These are phyloP conservation scores for Nemania bipapillata DNA, from an alignment of 2,329 filamentous ascomycete species.

Conservation along the genomic window DNA sequence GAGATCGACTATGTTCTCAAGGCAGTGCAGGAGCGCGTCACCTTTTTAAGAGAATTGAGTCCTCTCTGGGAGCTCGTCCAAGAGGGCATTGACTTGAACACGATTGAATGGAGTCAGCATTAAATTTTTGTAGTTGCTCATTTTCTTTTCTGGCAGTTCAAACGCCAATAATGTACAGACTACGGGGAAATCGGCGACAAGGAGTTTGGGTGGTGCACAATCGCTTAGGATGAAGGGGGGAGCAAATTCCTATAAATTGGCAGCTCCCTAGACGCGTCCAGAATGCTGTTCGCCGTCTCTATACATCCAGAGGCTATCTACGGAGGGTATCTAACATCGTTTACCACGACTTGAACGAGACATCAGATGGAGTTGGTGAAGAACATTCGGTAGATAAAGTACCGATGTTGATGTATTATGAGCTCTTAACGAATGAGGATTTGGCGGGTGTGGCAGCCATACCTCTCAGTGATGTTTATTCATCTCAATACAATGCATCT, in stretches of 20 bases:
- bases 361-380: slow-evolving; percentile 5
- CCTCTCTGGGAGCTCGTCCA: slow-evolving; percentile 98
- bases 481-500: slow-evolving; percentile 12
- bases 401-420: slow-evolving; percentile 23
- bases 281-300: slow-evolving; percentile 8
- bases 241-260: neutral
- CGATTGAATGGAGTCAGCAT: slow-evolving; percentile 98
- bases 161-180: slow-evolving; percentile 28
- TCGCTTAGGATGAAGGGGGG: slow-evolving; percentile 7
- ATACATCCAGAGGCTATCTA: slow-evolving; percentile 2
- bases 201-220: slow-evolving; percentile 29
- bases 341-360: slow-evolving; percentile 8
- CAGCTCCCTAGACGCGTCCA: slow-evolving; percentile 2
- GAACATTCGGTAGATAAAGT: no score
- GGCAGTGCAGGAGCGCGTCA: slow-evolving; percentile 88
- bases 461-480: neutral
- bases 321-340: slow-evolving; percentile 9
- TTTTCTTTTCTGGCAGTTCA: slow-evolving; percentile 3
- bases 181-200: slow-evolving; percentile 14
- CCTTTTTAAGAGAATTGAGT: slow-evolving; percentile 92
- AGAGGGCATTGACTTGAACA: slow-evolving; percentile 93
- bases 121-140: slow-evolving; percentile 57
- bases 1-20: slow-evolving; percentile 98
- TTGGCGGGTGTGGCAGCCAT: neutral
- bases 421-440: slow-evolving; percentile 1